Evolutionary conservation across 2,329 filamentous ascomycete species (phyloP).

Genomic region (Nannizziopsis barbatae): DNA sequence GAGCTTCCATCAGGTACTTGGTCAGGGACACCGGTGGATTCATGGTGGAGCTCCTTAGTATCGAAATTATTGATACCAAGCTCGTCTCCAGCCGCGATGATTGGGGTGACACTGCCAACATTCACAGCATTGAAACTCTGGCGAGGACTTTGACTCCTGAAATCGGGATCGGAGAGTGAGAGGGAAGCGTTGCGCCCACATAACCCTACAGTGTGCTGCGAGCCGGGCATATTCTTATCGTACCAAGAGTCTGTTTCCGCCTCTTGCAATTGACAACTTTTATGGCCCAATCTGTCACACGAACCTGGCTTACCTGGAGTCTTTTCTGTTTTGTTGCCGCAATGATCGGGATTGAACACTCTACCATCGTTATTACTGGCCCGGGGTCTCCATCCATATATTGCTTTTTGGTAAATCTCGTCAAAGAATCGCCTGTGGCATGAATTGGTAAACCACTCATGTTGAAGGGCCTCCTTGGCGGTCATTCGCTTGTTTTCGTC

Average conservation of each 20-base stretch:
- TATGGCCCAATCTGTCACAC: too few relatives aligned
- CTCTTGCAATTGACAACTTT: too few relatives aligned
- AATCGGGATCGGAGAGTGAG: too few relatives aligned
- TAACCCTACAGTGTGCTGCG: too few relatives aligned
- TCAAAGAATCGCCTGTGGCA: constrained; percentile 39
- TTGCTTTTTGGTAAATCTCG: constrained; percentile 40
- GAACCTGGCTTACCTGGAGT: background rate
- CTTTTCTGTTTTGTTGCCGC: background rate
- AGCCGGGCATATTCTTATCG: too few relatives aligned
- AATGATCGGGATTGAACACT: background rate
- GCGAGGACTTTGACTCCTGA: too few relatives aligned
- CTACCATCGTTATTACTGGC: background rate
- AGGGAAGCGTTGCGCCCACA: too few relatives aligned
- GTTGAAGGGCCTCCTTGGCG: constrained; percentile 42
- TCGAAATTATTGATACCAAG: background rate
- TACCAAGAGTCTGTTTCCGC: too few relatives aligned
- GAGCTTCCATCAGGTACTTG: background rate
- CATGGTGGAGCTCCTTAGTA: background rate
- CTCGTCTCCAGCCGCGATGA: background rate
- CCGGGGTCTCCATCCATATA: constrained; percentile 42
- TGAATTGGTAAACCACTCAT: constrained; percentile 48
- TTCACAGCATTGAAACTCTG: too few relatives aligned
- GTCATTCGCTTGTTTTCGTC: constrained; percentile 43
- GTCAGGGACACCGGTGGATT: background rate
- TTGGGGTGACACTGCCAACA: too few relatives aligned